Evolutionary conservation across 345 rosid species (phyloP).

Genomic region (Citrus unshiu): DNA sequence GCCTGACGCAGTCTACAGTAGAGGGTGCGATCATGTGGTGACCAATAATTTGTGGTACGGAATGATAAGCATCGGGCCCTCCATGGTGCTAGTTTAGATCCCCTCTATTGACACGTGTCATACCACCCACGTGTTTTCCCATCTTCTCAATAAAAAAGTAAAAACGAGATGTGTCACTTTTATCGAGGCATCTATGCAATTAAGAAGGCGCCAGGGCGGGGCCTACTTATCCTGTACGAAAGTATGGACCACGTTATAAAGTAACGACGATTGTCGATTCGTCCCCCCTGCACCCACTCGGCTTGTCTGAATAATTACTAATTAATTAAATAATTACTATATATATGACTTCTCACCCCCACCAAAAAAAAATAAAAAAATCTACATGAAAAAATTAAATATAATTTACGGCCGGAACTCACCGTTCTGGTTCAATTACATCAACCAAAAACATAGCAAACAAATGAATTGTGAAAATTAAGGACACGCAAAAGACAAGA

Average conservation of each 20-base stretch:
- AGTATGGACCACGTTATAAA: not conserved
- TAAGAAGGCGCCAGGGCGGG: not conserved
- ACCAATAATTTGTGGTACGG: conserved; percentile 8
- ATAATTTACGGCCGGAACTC: not conserved
- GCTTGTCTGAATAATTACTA: too few species aligned
- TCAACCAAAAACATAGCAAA: not conserved
- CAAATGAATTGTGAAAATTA: not conserved
- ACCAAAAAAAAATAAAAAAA: too few species aligned
- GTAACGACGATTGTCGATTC: not conserved
- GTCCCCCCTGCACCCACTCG: not conserved
- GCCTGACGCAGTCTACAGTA: not conserved
- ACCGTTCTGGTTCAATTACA: not conserved
- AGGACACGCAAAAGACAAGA: too few species aligned
- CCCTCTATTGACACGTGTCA: not conserved
- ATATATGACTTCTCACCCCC: too few species aligned
- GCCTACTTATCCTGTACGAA: not conserved
- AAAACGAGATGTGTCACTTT: not conserved
- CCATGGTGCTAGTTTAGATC: not conserved
- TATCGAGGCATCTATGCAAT: not conserved
- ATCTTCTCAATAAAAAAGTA: too few species aligned
- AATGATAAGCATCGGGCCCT: not conserved
- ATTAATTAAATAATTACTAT: too few species aligned
- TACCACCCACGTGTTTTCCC: not conserved
- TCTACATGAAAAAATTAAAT: too few species aligned
- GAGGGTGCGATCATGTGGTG: not conserved